phyloP scores from a whole-genome alignment of 768 basidiomycete species.

The Macrolepiota albuminosa region DNA sequence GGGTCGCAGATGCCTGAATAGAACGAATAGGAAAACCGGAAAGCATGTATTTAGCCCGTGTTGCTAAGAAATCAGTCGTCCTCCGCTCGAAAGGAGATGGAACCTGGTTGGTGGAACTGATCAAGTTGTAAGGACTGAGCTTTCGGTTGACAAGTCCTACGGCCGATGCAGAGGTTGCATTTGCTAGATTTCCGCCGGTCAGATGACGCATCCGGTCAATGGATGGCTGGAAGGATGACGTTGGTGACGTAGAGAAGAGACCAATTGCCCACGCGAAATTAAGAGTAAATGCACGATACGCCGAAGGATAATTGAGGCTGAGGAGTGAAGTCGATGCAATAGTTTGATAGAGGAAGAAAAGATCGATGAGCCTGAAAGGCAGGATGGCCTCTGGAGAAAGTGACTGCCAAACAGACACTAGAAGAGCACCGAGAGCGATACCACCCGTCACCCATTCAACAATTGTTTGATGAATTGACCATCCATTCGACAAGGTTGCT shows the following conservation, averaged over 20 bases:
- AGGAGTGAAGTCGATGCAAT: slow-evolving; percentile 78
- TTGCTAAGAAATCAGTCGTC: background rate
- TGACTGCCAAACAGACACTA: slow-evolving; percentile 64
- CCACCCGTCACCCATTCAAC: slow-evolving; percentile 79
- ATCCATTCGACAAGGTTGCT: slow-evolving; percentile 88
- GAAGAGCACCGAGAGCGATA: slow-evolving; percentile 54
- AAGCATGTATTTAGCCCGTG: background rate
- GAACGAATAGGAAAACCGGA: background rate
- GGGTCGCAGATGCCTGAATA: slow-evolving; percentile 11
- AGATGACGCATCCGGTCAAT: slow-evolving; percentile 79
- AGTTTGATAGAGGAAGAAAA: slow-evolving; percentile 80
- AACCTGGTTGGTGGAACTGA: background rate
- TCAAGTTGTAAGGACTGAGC: slow-evolving; percentile 70
- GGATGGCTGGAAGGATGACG: slow-evolving; percentile 62
- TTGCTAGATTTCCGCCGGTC: slow-evolving; percentile 74
- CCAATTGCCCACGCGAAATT: slow-evolving; percentile 92
- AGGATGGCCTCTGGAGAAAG: slow-evolving; percentile 50
- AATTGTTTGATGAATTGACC: slow-evolving; percentile 67
- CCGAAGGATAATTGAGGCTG: slow-evolving; percentile 81
- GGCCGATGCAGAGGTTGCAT: slow-evolving; percentile 53
- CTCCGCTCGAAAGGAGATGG: background rate
- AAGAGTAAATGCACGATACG: slow-evolving; percentile 74
- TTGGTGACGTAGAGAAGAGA: slow-evolving; percentile 49
- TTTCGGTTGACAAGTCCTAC: slow-evolving; percentile 77
- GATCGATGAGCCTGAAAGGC: slow-evolving; percentile 75